Base-by-base conservation (phyloP, 2,329 filamentous ascomycete species). In the Tolypocladium paradoxum region DNA sequence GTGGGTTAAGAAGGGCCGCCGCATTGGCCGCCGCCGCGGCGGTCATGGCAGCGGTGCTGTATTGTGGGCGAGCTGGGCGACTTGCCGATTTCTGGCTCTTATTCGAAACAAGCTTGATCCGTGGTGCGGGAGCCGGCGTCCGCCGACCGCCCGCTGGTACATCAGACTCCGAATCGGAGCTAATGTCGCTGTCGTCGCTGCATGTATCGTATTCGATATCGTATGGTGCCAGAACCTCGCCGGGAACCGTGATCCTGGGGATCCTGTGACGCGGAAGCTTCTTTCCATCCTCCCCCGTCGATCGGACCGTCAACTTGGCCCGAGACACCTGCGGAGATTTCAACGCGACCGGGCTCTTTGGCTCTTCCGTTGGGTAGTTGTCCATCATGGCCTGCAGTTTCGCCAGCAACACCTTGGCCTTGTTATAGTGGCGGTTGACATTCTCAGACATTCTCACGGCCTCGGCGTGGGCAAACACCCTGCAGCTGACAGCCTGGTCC, bases 161-260 rank as follows among this genome's bases (percentile, higher is more conserved):
- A 20, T 76, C 72, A 6, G 72, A 69, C 33, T 79, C 76, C 9
- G 76, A 74, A 24, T 76, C 76, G 2, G 75, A 77, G 62, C 75
- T 78, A 38, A 75, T 73, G 22, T 79, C 78, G 58, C 73, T 77
- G 16, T 75, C 74, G 24, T 76, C 78, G 48, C 71, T 78, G 54
- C 76, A 81, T 0, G 75, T 72, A 50, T 83, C 80, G 63, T 82
- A 83, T 54, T 83, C 80, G 27, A 84, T 67, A 53, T 85, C 82
- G 60, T 84, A 84, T 0, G 82, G 82, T 1, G 82, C 81, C 48
- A 85, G 71, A 9, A 85, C 82, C 63, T 85, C 82, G 46, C 82
- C 82, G 1, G 82, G 82, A 12, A 85, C 81, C 2, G 81, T 85
- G 47, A 85, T 84, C 43, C 78, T 73, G 6, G 82, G 80, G 5